Evolutionary conservation across 352 stramenopile genomes (phyloP).

Genomic region (Globisporangium splendens): DNA sequence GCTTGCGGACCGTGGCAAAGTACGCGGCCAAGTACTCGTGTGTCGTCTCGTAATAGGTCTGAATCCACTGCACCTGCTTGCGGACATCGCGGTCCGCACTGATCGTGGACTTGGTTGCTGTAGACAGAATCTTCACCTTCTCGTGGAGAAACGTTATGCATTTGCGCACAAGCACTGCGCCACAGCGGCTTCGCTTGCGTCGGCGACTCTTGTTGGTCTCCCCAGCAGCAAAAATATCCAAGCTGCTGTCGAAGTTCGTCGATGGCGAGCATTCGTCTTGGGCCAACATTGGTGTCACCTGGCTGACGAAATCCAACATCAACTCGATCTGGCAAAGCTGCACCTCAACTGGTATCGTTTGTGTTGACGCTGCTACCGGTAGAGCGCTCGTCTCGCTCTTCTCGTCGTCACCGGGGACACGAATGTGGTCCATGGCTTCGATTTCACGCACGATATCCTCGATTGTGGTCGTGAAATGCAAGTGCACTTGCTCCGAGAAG

Average conservation of each 20-base stretch:
- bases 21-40: slow-evolving; percentile 6
- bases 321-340: slow-evolving; percentile 36
- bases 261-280: slow-evolving; percentile 20
- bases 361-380: neutral
- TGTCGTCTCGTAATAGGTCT: slow-evolving; percentile 11
- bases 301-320: slow-evolving; percentile 66
- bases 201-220: slow-evolving; percentile 8
- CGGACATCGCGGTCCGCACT: slow-evolving; percentile 3
- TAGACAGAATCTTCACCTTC: slow-evolving; percentile 7
- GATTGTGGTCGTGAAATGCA: slow-evolving; percentile 42
- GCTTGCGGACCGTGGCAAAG: slow-evolving; percentile 15
- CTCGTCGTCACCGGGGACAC: slow-evolving; percentile 1
- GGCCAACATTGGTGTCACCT: slow-evolving; percentile 30
- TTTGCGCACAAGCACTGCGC: slow-evolving; percentile 37
- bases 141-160: slow-evolving; percentile 22
- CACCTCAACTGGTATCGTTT: slow-evolving; percentile 3
- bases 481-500: slow-evolving; percentile 52
- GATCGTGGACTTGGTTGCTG: neutral
- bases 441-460: slow-evolving; percentile 51
- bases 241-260: neutral
- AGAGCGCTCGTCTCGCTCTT: neutral
- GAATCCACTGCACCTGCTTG: slow-evolving; percentile 1
- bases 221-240: slow-evolving; percentile 11
- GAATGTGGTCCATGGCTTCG: slow-evolving; percentile 22
- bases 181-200: slow-evolving; percentile 26